A percentile compares a stretch with the other conserved stretches of the same genome.
These are phyloP conservation scores for Exsudoporus floridanus DNA, from an alignment of 1,284 basidiomycete species.

Conservation along the genomic window DNA sequence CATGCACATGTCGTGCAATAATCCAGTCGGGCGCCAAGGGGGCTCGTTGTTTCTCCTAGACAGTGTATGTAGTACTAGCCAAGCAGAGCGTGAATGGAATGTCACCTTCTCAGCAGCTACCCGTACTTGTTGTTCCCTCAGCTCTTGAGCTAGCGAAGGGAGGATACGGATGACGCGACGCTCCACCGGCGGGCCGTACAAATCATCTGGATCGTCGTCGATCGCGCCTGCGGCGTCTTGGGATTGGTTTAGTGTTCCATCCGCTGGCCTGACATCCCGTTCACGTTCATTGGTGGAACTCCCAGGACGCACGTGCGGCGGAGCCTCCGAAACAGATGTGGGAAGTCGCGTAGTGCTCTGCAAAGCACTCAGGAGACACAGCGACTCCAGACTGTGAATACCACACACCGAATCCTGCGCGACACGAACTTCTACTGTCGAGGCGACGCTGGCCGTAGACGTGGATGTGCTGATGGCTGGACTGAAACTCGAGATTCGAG, in stretches of 20 bases:
- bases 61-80: slow-evolving; percentile 1
- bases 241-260: background rate
- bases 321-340: background rate
- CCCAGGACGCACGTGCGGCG: background rate
- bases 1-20: slow-evolving; percentile 18
- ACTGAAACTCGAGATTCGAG: background rate
- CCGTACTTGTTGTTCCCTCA: slow-evolving; percentile 24
- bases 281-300: slow-evolving; percentile 3
- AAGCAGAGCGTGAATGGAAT: background rate
- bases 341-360: slow-evolving; percentile 1
- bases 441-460: background rate
- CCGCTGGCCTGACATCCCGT: background rate
- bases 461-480: background rate
- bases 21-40: slow-evolving; percentile 31
- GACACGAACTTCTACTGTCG: background rate
- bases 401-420: slow-evolving; percentile 14
- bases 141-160: slow-evolving; percentile 26
- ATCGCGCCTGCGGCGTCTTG: background rate
- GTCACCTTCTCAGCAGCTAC: slow-evolving; percentile 21
- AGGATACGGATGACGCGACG: slow-evolving; percentile 29
- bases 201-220: slow-evolving; percentile 27
- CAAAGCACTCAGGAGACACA: slow-evolving; percentile 7
- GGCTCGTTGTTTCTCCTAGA: slow-evolving; percentile 14
- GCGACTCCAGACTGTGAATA: background rate
- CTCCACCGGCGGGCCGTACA: slow-evolving; percentile 31